Evolutionary conservation across 768 basidiomycete genomes (phyloP).

Genomic region (Filobasidium floriforme): DNA sequence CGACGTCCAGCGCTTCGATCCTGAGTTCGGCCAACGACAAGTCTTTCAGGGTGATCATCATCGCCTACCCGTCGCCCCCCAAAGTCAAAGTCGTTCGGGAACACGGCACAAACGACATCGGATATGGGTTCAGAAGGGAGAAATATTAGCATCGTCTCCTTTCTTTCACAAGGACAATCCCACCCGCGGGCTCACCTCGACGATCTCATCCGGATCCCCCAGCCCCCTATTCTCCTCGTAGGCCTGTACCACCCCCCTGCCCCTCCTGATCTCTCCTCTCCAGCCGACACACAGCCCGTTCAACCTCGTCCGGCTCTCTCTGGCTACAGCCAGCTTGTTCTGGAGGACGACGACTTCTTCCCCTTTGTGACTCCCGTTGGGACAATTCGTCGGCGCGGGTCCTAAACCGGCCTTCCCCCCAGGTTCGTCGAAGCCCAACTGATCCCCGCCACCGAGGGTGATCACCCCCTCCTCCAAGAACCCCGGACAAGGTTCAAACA

Average conservation of each 20-base stretch:
- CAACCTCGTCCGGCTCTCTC: neutral
- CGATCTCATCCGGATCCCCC: conserved; percentile 20
- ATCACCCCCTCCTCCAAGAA: neutral
- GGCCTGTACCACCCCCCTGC: neutral
- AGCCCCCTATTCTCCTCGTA: conserved; percentile 14
- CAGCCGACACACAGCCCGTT: neutral
- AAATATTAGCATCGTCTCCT: too few species aligned
- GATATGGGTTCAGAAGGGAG: too few species aligned
- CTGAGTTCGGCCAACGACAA: conserved; percentile 3
- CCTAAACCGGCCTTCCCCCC: neutral
- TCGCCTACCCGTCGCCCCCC: neutral
- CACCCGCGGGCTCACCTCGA: conserved; percentile 19
- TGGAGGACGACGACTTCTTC: conserved; percentile 14
- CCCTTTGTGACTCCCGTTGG: neutral
- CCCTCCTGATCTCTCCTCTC: conserved; percentile 6
- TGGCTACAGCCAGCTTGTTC: neutral
- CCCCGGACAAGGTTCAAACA: conserved; percentile 16
- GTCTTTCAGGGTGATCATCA: conserved; percentile 16
- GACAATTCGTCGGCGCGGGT: neutral
- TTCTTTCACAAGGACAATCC: too few species aligned
- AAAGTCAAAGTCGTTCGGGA: too few species aligned
- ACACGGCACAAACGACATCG: too few species aligned
- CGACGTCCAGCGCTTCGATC: conserved; percentile 8
- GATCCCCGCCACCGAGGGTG: neutral
- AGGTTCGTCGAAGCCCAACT: neutral